Conservation (phyloP, 1,284 basidiomycete genomes). For the Fomitopsis pinicola region DNA sequence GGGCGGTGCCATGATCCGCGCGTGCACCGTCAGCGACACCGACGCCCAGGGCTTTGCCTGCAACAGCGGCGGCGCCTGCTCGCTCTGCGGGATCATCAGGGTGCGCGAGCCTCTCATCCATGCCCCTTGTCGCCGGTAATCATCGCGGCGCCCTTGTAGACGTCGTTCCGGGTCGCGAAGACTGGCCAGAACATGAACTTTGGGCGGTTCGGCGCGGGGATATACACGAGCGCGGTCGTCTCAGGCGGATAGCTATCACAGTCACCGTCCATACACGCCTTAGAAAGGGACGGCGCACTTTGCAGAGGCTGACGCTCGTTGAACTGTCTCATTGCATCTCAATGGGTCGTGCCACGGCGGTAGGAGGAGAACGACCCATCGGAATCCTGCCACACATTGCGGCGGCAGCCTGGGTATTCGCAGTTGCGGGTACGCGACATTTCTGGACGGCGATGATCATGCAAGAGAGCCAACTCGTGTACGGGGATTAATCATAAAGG, state of each 20-base stretch:
- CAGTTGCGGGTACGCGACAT: neutral
- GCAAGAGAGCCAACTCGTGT: too few relatives aligned
- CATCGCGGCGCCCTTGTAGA: neutral
- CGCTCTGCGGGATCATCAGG: conserved; percentile 11
- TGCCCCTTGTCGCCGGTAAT: neutral
- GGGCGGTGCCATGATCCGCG: neutral
- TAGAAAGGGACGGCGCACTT: neutral
- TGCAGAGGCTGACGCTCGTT: neutral
- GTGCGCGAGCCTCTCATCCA: neutral
- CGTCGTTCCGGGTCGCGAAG: neutral
- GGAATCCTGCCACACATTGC: conserved; percentile 1
- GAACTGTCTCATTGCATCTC: neutral
- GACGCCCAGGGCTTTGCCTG: neutral
- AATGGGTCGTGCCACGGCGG: neutral
- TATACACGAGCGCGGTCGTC: conserved; percentile 16
- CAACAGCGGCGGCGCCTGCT: neutral
- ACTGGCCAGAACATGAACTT: conserved; percentile 7
- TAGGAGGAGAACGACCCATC: conserved; percentile 1
- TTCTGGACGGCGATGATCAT: too few relatives aligned
- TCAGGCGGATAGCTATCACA: conserved; percentile 19
- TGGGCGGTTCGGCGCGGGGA: conserved; percentile 13
- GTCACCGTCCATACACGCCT: neutral
- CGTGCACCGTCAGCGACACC: conserved; percentile 7
- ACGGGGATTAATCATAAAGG: too few relatives aligned
- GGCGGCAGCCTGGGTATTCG: neutral